Evolutionary conservation across 2,329 filamentous ascomycete genomes (phyloP).

Genomic region (Ceratocystis variospora): DNA sequence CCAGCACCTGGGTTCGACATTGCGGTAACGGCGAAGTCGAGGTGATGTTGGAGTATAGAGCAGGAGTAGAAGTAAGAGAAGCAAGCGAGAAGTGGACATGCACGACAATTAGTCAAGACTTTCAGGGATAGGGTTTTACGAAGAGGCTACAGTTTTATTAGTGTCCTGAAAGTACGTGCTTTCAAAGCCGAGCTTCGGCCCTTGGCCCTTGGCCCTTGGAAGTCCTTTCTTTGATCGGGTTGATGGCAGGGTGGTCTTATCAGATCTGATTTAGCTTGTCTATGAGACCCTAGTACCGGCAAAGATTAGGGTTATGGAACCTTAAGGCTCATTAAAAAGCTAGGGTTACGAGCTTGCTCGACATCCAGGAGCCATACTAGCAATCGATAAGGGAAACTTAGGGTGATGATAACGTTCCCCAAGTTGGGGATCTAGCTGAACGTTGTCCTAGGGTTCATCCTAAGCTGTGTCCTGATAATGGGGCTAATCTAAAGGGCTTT

Average conservation of each 20-base stretch:
- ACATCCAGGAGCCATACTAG: background rate
- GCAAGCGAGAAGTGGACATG: background rate
- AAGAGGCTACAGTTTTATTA: background rate
- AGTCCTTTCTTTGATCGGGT: background rate
- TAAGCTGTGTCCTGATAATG: background rate
- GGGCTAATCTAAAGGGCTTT: background rate
- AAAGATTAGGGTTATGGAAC: background rate
- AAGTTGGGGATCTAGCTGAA: background rate
- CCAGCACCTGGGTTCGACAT: constrained; percentile 45
- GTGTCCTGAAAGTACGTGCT: background rate
- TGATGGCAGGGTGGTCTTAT: background rate
- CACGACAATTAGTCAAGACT: background rate
- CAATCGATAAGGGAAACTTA: background rate
- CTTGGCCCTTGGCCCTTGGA: background rate
- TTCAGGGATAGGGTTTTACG: background rate
- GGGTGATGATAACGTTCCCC: background rate
- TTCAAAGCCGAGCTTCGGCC: background rate
- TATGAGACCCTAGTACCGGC: background rate
- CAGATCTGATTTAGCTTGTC: background rate
- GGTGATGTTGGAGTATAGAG: background rate
- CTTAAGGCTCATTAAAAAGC: background rate
- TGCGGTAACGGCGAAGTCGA: background rate
- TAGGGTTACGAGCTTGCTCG: no score
- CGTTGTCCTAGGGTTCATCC: background rate
- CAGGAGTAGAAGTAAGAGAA: no score